phyloP scores from a whole-genome alignment of 2,329 filamentous ascomycete species.

The Ophiostoma australiae region DNA sequence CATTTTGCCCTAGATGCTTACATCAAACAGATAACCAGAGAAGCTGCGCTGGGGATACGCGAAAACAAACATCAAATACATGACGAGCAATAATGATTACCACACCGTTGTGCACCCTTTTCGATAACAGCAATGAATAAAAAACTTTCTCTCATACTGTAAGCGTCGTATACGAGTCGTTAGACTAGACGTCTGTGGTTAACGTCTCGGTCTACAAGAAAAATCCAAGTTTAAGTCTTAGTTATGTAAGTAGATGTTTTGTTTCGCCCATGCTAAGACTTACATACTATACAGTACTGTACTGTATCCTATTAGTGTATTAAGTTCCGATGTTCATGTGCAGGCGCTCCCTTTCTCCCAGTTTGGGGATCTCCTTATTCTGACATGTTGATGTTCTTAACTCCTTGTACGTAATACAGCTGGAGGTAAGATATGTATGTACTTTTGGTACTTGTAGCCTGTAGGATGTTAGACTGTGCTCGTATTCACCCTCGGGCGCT shows the following conservation, averaged over 20 bases:
- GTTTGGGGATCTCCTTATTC: background rate
- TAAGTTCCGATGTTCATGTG: background rate
- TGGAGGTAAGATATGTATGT: background rate
- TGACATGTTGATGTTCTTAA: too few relatives aligned
- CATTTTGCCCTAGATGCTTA: background rate
- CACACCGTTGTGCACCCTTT: too few relatives aligned
- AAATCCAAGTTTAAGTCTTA: background rate
- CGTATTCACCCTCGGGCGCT: background rate
- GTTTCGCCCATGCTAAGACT: background rate
- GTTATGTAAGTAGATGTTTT: background rate
- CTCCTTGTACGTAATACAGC: background rate
- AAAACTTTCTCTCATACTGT: too few relatives aligned
- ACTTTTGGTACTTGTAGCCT: background rate
- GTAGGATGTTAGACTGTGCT: background rate
- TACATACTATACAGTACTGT: background rate
- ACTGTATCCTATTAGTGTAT: background rate
- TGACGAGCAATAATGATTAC: too few relatives aligned
- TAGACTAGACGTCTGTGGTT: background rate
- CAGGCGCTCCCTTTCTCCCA: slow-evolving; percentile 9
- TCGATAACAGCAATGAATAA: too few relatives aligned
- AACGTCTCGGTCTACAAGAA: background rate
- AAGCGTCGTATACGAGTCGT: too few relatives aligned
- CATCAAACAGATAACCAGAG: too few relatives aligned
- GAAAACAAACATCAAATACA: too few relatives aligned
- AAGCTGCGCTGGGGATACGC: too few relatives aligned